A percentile compares a stretch with the other conserved stretches of the same genome.
These are phyloP conservation scores for Teratosphaeriaceae sp. DNA, from an alignment of 2,329 filamentous ascomycete species.

Conservation along the genomic window DNA sequence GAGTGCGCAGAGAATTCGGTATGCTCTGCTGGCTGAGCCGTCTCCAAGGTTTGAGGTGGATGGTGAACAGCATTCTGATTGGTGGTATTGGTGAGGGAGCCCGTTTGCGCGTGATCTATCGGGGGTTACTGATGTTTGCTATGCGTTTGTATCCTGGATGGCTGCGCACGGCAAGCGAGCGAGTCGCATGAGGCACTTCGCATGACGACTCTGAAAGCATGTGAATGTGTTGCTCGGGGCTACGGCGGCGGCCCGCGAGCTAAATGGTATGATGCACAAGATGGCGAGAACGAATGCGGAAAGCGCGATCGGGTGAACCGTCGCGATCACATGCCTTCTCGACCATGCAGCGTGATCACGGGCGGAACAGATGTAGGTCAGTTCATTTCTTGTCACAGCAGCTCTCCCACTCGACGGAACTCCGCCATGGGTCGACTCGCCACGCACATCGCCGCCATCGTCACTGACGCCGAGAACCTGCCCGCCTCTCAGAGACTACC, in stretches of 20 bases:
- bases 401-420: neutral
- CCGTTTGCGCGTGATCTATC: neutral
- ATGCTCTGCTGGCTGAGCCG: neutral
- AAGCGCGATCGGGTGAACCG: too few relatives aligned
- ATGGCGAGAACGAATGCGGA: too few relatives aligned
- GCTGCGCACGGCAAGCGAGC: neutral
- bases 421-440: slow-evolving; percentile 23
- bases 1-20: too few relatives aligned
- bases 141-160: neutral
- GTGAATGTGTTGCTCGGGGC: neutral
- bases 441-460: slow-evolving; percentile 22
- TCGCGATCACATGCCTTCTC: too few relatives aligned
- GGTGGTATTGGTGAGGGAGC: neutral
- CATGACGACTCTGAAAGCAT: neutral
- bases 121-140: neutral
- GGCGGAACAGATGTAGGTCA: too few relatives aligned
- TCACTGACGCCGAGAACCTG: slow-evolving; percentile 22
- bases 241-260: too few relatives aligned
- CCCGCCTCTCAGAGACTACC: slow-evolving; percentile 18
- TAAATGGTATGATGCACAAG: too few relatives aligned
- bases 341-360: too few relatives aligned
- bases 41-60: neutral
- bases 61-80: neutral
- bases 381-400: neutral
- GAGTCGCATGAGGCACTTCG: neutral